Evolutionary conservation across 2,329 filamentous ascomycete species (phyloP).

Genomic region (Aspergillus fumigatus): DNA sequence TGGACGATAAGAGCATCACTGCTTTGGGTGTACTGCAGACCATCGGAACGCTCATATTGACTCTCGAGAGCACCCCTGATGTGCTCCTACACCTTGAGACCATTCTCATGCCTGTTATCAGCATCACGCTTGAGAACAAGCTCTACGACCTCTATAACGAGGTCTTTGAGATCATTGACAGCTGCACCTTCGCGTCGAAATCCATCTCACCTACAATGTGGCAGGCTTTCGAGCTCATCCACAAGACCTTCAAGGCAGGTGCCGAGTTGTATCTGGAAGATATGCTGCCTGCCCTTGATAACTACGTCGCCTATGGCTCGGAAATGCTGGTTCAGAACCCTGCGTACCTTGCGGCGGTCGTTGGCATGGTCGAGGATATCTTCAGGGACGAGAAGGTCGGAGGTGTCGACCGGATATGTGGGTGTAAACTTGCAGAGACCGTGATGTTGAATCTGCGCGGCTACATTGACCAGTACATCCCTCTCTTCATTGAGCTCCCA

Average conservation of each 20-base stretch:
- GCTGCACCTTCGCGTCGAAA: conserved; percentile 97
- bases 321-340: conserved; percentile 76
- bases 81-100: conserved; percentile 91
- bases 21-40: conserved; percentile 94
- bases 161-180: conserved; percentile 98
- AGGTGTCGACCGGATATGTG: conserved; percentile 90
- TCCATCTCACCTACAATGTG: conserved; percentile 95
- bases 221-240: conserved; percentile 95
- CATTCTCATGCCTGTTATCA: conserved; percentile 94
- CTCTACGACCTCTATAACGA: conserved; percentile 98
- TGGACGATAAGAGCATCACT: conserved; percentile 98
- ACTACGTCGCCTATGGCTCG: conserved; percentile 92
- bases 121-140: conserved; percentile 94
- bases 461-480: conserved; percentile 80
- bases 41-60: conserved; percentile 94
- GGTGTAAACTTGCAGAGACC: conserved; percentile 94
- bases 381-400: conserved; percentile 90
- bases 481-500: conserved; percentile 81
- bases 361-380: conserved; percentile 92
- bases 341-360: conserved; percentile 79
- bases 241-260: conserved; percentile 93
- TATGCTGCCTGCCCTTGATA: conserved; percentile 96
- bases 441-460: conserved; percentile 94
- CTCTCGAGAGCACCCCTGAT: conserved; percentile 93
- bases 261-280: conserved; percentile 97